Conservation (phyloP, 331 rosid genomes). For the Quercus tomentella region DNA sequence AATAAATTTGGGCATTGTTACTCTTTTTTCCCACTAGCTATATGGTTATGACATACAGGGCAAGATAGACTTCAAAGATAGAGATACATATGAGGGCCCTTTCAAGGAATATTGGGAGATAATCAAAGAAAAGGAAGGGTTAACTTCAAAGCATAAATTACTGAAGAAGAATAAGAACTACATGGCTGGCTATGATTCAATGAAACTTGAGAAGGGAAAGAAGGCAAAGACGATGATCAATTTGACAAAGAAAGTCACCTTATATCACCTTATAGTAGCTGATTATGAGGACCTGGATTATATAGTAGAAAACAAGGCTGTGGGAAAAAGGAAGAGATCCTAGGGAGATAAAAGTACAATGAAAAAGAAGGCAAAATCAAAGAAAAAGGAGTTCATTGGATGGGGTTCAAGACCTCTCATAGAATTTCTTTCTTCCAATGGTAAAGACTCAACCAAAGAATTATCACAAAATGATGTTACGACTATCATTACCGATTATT, state of each 20-base stretch:
- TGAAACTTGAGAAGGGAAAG: constrained; percentile 29
- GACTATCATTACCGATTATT: constrained; percentile 49
- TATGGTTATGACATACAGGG: constrained; percentile 19
- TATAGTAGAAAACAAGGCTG: constrained; percentile 14
- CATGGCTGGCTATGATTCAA: constrained; percentile 18
- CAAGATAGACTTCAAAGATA: constrained; percentile 50
- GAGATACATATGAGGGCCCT: constrained; percentile 45
- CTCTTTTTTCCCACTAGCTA: no score
- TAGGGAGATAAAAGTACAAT: neutral
- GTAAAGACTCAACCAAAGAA: constrained; percentile 36
- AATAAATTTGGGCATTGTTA: no score
- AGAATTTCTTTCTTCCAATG: constrained; percentile 48
- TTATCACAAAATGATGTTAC: constrained; percentile 56
- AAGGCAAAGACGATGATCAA: neutral
- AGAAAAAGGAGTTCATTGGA: constrained; percentile 55
- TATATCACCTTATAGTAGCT: neutral
- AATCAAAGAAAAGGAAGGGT: constrained; percentile 49
- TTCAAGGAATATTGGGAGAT: constrained; percentile 56
- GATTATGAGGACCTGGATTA: constrained; percentile 24
- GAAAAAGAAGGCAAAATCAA: constrained; percentile 33
- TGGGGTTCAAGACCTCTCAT: constrained; percentile 65
- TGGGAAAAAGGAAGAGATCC: neutral
- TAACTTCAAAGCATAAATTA: constrained; percentile 24
- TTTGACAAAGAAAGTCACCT: neutral
- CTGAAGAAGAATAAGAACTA: constrained; percentile 34